Percentiles rank a stretch among this genome's conserved stretches.
phyloP scores from a whole-genome alignment of 2,329 filamentous ascomycete genomes.

The Neonectria ditissima region DNA sequence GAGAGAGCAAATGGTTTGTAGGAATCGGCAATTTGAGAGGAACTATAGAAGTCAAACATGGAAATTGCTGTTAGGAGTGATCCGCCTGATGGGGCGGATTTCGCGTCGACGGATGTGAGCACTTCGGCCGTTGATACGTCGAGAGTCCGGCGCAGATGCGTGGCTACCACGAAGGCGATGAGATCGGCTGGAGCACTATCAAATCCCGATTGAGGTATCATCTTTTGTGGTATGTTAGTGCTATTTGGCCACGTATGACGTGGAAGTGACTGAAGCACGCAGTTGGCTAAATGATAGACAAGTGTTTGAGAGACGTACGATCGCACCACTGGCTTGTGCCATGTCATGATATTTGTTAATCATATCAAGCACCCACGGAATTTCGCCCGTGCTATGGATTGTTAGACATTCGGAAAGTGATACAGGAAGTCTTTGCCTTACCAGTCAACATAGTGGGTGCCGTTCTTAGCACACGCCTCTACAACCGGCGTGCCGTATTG shows the following conservation, averaged over 20 bases:
- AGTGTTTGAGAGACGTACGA: background rate
- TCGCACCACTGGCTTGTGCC: background rate
- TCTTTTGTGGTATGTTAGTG: background rate
- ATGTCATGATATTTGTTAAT: background rate
- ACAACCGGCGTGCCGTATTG: background rate
- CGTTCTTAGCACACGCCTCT: background rate
- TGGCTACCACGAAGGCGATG: background rate
- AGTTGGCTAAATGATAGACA: background rate
- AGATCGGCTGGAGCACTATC: background rate
- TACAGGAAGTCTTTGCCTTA: background rate
- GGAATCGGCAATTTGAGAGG: background rate
- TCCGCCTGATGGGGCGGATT: background rate
- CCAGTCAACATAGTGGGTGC: background rate
- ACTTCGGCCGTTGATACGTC: background rate
- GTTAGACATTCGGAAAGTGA: background rate
- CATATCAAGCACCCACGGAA: background rate
- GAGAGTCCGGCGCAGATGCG: background rate
- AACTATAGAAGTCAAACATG: background rate
- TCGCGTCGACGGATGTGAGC: background rate
- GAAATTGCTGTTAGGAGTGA: background rate
- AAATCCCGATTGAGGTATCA: background rate
- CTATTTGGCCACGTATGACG: background rate
- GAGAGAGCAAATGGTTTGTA: background rate
- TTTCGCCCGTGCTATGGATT: background rate
- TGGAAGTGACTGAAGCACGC: background rate